Base-by-base conservation (phyloP, 2,329 filamentous ascomycete genomes). In the Zymoseptoria crescenta region DNA sequence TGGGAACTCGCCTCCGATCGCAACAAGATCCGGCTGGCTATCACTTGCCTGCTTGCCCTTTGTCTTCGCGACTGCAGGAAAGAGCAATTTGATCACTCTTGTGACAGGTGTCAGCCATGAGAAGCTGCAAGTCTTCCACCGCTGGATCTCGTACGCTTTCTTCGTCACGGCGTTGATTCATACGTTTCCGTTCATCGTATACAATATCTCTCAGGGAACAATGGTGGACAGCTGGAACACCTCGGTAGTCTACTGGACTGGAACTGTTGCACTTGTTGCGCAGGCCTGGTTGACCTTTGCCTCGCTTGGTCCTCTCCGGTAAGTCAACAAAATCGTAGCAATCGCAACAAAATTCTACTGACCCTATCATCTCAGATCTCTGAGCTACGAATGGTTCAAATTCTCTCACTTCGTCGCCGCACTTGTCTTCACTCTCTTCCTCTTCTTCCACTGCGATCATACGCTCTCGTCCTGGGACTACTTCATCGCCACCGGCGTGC, bases 301-400 rank as follows among this genome's bases (percentile, higher is more conserved):
- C 66, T 84, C 82, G 0, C 68, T 81, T 24, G 75, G 76, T 9
- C 74, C 70, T 21, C 76, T 85, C 54, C 74, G 81, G 78, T 82
- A 65, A 62, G 73, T 41, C 8, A 10, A 30, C 10, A 30, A 30
- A 30, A 8, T 8, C 10, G 10, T 10, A 6, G 10, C 10, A 10
- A 30, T 8, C 2, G 29, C 10, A 8, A 6, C 29, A 30, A 84
- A 81, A 1, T 74, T 84, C 52, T 76, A 80, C 66, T 84, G 81
- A 0, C 68, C 81, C 29, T 75, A 76, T 16, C 74, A 70, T 19
- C 76, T 84, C 50, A 82, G 82, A 4, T 79, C 80, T 56, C 74
- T 78, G 0, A 80, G 73, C 63, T 85, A 86, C 67, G 83, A 86
- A 62, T 81, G 83, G 65, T 86, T 86, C 78, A 85, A 85, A 64